Evolutionary conservation across 768 basidiomycete genomes (phyloP), one percentile per base, ranked within the genome.

Genomic region (Saitozyma podzolica): DNA sequence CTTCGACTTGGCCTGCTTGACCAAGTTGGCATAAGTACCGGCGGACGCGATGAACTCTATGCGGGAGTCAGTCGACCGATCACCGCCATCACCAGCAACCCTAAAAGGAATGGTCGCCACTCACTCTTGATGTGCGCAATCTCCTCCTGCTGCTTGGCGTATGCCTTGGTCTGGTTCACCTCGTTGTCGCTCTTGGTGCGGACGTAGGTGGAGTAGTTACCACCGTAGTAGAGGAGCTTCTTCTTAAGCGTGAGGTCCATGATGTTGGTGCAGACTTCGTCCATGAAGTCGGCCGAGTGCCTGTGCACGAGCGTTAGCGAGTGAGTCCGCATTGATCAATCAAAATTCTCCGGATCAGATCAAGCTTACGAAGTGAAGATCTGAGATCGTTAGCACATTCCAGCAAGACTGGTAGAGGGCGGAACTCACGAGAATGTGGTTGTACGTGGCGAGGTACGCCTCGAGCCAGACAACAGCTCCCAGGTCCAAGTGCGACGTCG

Each of bases 271-370:
- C 95, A 98, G 52, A 97, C 80, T 42, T 85, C 87, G 80, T 98
- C 95, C 91, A 98, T 92, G 84, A 98, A 98, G 83, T 98, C 95
- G 78, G 92, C 91, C n/a, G 95, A 98, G 83, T 99, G 95, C 54
- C 68, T 68, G 89, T 93, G 95, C 83, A 93, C 50, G 45, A 69
- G 62, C 59, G 29, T 29, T 29, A 29, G 29, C 29, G 29, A 48
- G 43, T 16, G 50, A 9, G 43, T 39, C 17, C 20, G 37, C 13
- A 13, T 49, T 0, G 19, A 40, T 51, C 20, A 17, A 10, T 8
- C 10, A 10, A 41, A 50, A 20, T n/a, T 19, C 29, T 29, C 29
- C 2, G 29, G 29, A 2, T 29, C 29, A 29, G 29, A 17, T 47
- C 11, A n/a, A 42, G 54, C 74, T 66, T 51, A 80, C 73, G 75